Base-by-base conservation (phyloP, 2,329 filamentous ascomycete species). In the Xylariales sp. region DNA sequence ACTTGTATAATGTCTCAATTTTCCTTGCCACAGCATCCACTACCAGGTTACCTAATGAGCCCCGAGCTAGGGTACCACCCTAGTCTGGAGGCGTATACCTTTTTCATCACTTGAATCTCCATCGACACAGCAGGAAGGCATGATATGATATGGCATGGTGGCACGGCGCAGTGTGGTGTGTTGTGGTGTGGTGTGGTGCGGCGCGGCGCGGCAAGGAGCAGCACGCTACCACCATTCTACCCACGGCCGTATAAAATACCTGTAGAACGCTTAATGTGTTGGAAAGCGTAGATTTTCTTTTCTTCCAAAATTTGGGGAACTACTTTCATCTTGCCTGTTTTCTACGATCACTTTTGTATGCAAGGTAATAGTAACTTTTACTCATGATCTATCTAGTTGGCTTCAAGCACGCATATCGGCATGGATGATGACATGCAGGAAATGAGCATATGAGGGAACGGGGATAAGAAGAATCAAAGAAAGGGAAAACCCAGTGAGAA, bases 1-100 rank as follows among this genome's bases (percentile, higher is more conserved):
- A 50, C n/a, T 50, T 63, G 52, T 23, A 52, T 64, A 52, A 9
- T 32, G 23, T 55, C 50, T 53, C 2, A n/a, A n/a, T 34, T 39
- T 41, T 50, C 14, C n/a, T 16, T 14, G 9, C 7, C 46, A 52
- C 10, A 16, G 43, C 14, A 28, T 9, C 10, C 12, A 10, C n/a
- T 53, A 18, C 16, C 16, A 16, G 9, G 9, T 6, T 39, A 23
- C 12, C 10, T 28, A 5, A 43, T 9, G 8, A 5, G 16, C 23
- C 48, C 32, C 39, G 12, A 12, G 14, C 4, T 2, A 12, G 32
- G 12, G 32, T 18, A 48, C 23, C 43, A 16, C 12, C 43, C 8
- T 46, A 23, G 43, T 2, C 23, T 48, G 18, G 45, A 48, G n/a
- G n/a, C 7, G n/a, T 48, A 23, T 23, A 48, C 45, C 45, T 48